Conservation (phyloP, 2,329 filamentous ascomycete genomes). For the Botrytis sinoallii region DNA sequence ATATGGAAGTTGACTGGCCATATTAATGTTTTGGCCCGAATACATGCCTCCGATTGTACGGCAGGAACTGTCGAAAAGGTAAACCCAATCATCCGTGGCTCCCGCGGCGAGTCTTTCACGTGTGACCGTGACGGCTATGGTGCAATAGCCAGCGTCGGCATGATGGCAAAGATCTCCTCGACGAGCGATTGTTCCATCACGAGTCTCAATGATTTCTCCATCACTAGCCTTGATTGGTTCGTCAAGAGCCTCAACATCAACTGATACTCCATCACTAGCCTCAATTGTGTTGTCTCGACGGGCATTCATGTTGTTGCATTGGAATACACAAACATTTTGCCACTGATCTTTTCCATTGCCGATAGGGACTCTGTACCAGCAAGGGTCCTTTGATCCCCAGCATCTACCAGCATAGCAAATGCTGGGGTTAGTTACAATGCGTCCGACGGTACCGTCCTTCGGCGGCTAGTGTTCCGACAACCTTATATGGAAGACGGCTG, state of each 20-base stretch:
- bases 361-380: not conserved
- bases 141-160: not conserved
- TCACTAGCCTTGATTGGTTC: not conserved
- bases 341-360: no score
- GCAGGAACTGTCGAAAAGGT: not conserved
- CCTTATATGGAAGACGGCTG: not conserved
- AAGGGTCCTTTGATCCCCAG: not conserved
- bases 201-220: not conserved
- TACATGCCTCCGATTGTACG: not conserved
- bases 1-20: constrained; percentile 7
- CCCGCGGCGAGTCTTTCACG: not conserved
- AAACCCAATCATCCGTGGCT: not conserved
- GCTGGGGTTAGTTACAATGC: not conserved
- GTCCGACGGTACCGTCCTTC: not conserved
- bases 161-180: not conserved
- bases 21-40: not conserved
- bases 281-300: not conserved
- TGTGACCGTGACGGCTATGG: not conserved
- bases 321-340: no score
- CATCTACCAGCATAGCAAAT: not conserved
- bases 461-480: not conserved
- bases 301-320: not conserved
- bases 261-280: no score
- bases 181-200: not conserved
- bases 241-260: not conserved